Evolutionary conservation across 306 rosid species (phyloP).

Genomic region (Urtica urens): DNA sequence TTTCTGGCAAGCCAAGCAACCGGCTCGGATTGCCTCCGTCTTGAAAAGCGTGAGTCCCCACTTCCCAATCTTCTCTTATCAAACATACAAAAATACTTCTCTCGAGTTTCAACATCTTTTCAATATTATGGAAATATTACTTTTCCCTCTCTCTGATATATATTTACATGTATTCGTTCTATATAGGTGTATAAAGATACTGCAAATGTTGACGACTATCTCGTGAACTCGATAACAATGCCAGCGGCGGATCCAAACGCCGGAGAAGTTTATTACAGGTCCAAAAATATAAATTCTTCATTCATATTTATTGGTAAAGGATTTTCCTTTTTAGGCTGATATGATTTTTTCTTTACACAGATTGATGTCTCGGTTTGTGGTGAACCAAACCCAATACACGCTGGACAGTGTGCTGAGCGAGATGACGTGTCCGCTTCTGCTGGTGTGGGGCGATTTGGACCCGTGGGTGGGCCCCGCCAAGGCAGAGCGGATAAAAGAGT

Average conservation of each 20-base stretch:
- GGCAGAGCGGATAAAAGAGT: slow-evolving; percentile 62
- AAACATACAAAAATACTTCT: no score
- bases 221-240: slow-evolving; percentile 69
- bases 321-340: no score
- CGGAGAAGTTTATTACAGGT: slow-evolving; percentile 91
- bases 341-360: slow-evolving; percentile 26
- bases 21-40: slow-evolving; percentile 59
- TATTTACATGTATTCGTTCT: slow-evolving; percentile 6
- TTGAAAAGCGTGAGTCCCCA: slow-evolving; percentile 72
- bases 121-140: no score
- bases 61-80: no score
- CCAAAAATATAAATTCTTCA: background rate
- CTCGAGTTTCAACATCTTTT: no score
- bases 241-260: slow-evolving; percentile 94
- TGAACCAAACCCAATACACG: slow-evolving; percentile 69
- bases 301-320: background rate
- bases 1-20: slow-evolving; percentile 96
- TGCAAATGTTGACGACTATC: slow-evolving; percentile 87
- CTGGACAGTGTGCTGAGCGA: slow-evolving; percentile 50
- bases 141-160: no score
- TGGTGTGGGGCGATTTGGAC: slow-evolving; percentile 94
- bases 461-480: slow-evolving; percentile 96
- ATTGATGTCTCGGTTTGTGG: slow-evolving; percentile 82
- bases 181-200: slow-evolving; percentile 58
- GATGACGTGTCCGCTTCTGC: slow-evolving; percentile 67